phyloP scores from a whole-genome alignment of 495 filamentous ascomycete genomes.

The Tuber brumale region DNA sequence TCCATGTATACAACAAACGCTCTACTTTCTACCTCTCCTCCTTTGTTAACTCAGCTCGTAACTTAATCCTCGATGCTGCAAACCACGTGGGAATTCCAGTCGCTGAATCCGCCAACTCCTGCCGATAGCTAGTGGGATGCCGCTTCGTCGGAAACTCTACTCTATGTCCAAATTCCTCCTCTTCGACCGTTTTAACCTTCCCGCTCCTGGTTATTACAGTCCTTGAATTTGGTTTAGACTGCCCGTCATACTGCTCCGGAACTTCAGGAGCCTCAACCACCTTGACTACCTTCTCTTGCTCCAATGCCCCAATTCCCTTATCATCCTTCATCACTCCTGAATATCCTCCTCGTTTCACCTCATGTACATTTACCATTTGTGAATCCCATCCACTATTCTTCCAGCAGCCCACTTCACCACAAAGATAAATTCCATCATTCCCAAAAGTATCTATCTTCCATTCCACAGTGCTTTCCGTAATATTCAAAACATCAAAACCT shows the following conservation, averaged over 20 bases:
- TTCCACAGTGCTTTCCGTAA: not conserved
- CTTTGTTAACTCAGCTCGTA: fast-evolving
- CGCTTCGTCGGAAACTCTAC: not conserved
- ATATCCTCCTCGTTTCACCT: not conserved
- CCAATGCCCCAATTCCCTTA: too few species aligned
- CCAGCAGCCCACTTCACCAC: not conserved
- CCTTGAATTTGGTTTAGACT: too few species aligned
- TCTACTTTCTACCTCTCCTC: not conserved
- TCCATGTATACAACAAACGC: not conserved
- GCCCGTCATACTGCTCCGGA: not conserved
- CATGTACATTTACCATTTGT: not conserved
- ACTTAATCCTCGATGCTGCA: not conserved
- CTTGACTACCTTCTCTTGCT: not conserved
- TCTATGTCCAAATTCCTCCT: not conserved
- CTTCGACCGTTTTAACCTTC: not conserved
- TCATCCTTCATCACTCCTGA: not conserved
- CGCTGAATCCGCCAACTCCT: not conserved
- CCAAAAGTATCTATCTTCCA: not conserved
- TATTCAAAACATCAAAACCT: not conserved
- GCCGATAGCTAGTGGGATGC: not conserved
- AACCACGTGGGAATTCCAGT: not conserved
- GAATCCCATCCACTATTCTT: not conserved
- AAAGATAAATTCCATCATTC: not conserved
- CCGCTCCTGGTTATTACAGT: too few species aligned
- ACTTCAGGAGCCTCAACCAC: not conserved